phyloP scores from a whole-genome alignment of 768 basidiomycete genomes.

The Nidularia sp. region DNA sequence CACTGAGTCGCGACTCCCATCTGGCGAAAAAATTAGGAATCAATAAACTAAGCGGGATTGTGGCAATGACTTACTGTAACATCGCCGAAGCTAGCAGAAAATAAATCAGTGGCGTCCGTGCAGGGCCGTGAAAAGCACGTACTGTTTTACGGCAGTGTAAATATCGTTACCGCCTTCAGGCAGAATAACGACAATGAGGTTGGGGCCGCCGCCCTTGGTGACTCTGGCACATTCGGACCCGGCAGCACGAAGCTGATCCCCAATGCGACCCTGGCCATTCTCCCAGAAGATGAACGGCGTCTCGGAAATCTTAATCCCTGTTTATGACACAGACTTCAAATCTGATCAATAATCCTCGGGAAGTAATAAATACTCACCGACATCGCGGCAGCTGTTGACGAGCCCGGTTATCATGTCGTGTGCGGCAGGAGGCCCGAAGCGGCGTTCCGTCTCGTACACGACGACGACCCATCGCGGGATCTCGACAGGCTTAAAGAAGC shows the following conservation, averaged over 20 bases:
- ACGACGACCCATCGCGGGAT: constrained; percentile 63
- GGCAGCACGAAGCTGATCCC: constrained; percentile 45
- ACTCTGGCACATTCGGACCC: constrained; percentile 43
- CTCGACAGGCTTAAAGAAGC: constrained; percentile 52
- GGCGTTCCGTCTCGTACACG: constrained; percentile 56
- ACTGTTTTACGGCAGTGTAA: constrained; percentile 80
- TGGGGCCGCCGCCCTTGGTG: constrained; percentile 35
- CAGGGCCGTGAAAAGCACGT: constrained; percentile 16
- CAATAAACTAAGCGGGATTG: no score
- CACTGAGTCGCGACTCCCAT: constrained; percentile 80
- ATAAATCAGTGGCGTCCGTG: not conserved
- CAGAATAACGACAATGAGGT: constrained; percentile 62
- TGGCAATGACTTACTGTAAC: constrained; percentile 34
- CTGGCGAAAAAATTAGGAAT: constrained; percentile 21
- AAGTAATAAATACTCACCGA: constrained; percentile 42
- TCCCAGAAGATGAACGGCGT: constrained; percentile 46
- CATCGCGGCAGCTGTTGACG: constrained; percentile 40
- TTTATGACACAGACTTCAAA: not conserved
- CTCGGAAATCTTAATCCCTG: constrained; percentile 58
- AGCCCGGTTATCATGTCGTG: constrained; percentile 55
- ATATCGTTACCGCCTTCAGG: constrained; percentile 76
- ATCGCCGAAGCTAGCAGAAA: constrained; percentile 61
- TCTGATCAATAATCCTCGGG: not conserved
- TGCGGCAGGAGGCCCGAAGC: constrained; percentile 48
- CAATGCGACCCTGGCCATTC: constrained; percentile 54